Evolutionary conservation across 805 yeast genomes (phyloP), one percentile per base, ranked within the genome.

Genomic region (Phaffomyces antillensis): DNA sequence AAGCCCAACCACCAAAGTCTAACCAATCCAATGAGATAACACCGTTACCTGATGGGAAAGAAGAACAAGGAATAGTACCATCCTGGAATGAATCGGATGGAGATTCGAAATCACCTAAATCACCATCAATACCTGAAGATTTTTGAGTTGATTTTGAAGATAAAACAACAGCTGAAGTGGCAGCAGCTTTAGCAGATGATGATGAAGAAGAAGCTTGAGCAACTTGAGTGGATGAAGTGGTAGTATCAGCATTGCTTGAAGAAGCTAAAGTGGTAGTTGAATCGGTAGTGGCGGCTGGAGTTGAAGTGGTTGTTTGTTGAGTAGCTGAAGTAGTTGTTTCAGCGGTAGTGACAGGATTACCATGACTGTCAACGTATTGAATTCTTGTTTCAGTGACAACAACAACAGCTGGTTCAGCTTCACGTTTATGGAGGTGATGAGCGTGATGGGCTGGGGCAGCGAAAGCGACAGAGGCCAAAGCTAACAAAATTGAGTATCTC

Each of bases 41-140:
- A 74, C 96, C 96, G 60, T 85, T 76, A 50, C 93, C 95, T 8
- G 77, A 61, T 62, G 91, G 95, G 76, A 88, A 83, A 44, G 70
- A 63, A 48, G 73, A 64, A 73, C 96, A 88, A 48, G 72, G 65
- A 58, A 79, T 60, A 36, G 66, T 71, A 62, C 96, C 96, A 61
- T 88, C 96, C 49, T 61, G 52, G 55, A 93, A 91, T 41, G 68
- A 66, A 37, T 63, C 68, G 46, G 73, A 52, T 58, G 96, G 93
- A 55, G 64, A 70, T 11, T 68, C 54, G 69, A 70, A 86, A 48
- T 73, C 65, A 34, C 68, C 44, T 51, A 86, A 74, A 63, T 79
- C 87, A 56, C 93, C 93, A 23, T 59, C 48, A 47, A 61, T 55
- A 36, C 63, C 58, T n/a, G 35, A 32, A n/a, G 35, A 20, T 20